Evolutionary conservation across 129 eudicot species (phyloP).

Genomic region (Apium graveolens): DNA sequence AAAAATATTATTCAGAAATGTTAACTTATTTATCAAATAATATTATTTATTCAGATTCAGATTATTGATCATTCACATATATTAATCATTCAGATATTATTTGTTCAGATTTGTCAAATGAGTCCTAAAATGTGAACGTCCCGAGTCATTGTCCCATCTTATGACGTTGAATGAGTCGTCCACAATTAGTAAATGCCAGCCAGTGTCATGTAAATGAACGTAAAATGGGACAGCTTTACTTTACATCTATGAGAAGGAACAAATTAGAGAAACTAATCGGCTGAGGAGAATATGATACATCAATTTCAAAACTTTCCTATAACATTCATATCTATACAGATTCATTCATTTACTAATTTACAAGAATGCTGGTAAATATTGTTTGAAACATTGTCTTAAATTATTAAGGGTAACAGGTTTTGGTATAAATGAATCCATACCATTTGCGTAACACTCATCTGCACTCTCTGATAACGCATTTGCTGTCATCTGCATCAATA

Average conservation of each 20-base stretch:
- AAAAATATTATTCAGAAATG: no score
- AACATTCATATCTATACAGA: constrained; percentile 56
- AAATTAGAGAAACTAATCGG: neutral
- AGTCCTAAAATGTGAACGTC: neutral
- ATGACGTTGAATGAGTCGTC: neutral
- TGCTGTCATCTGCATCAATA: constrained; percentile 78
- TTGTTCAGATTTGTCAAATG: no score
- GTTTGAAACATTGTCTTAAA: constrained; percentile 64
- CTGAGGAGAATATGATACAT: constrained; percentile 17
- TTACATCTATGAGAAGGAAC: neutral
- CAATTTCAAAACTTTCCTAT: constrained; percentile 90
- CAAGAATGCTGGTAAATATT: constrained; percentile 38
- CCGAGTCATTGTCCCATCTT: neutral
- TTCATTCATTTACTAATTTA: constrained; percentile 31
- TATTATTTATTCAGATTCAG: no score
- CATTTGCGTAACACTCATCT: constrained; percentile 83
- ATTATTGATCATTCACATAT: no score
- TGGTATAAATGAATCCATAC: constrained; percentile 93
- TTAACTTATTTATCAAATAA: no score
- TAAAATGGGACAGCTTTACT: neutral
- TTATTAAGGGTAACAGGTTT: constrained; percentile 79
- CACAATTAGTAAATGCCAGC: neutral
- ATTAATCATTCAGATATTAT: no score
- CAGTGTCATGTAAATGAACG: neutral
- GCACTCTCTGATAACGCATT: constrained; percentile 91